Evolutionary conservation across 2,329 filamentous ascomycete genomes (phyloP), one percentile per base, ranked within the genome.

Genomic region (Penicillium sp.): DNA sequence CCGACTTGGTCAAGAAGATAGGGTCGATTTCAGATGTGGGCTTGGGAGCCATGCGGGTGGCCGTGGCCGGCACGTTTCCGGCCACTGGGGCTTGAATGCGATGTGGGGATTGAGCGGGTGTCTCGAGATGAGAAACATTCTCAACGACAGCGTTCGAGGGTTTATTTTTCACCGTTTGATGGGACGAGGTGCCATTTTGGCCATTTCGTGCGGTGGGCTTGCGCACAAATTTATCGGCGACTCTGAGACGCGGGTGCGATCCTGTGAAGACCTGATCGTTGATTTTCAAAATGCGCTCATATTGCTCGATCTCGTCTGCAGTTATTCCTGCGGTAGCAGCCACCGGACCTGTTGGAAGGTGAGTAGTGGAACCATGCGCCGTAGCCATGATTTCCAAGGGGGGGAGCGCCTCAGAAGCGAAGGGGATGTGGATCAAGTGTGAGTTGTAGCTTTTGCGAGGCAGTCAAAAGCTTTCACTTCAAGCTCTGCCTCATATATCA

Each of bases 1-100:
- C 88, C 61, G 91, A 92, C 73, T 96, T 96, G 67, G 90, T 87
- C 71, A 95, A 80, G 62, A 95, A 80, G 55, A 95, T 85, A 43
- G 91, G 90, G 70, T 95, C 85, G 75, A 94, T 89, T 71, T 87
- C 86, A 54, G 85, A 84, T 58, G 80, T 82, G 60, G 80, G 73
- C 64, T 75, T 79, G 54, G 74, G 70, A 61, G 71, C 62, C 56
- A 72, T 62, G 64, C 69, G 72, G 57, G 71, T 65, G 43, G 60
- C 51, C 49, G 47, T 51, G 48, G 68, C 59, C 7, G 60, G 48
- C 30, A 55, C 52, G 47, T 63, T 62, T 44, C 43, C 53, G 42
- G 53, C 45, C 34, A 55, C 39, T 24, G 59, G 51, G 52, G 49
- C 52, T 39, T 63, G 60, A 34, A 51, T 50, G 43, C 46, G 56